Conservation (phyloP, 1,139 yeast species). For the Diutina ranongensis region DNA sequence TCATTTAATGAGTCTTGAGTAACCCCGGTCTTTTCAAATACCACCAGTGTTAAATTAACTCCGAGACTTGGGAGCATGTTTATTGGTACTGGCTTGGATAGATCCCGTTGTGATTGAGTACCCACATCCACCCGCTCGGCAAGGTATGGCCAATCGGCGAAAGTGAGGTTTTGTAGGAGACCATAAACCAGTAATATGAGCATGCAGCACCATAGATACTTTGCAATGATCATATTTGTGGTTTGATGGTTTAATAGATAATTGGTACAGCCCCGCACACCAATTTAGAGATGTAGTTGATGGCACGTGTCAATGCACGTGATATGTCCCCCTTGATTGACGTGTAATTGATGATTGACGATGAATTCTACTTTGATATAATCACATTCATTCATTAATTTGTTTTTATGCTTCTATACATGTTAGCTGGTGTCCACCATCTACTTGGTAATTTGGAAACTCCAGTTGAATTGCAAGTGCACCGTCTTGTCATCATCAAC, state of each 20-base stretch:
- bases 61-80: slow-evolving; percentile 52
- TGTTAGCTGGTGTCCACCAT: not conserved
- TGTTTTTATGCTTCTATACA: not conserved
- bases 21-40: slow-evolving; percentile 46
- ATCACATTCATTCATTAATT: not conserved
- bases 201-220: no score
- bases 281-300: no score
- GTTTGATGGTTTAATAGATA: no score
- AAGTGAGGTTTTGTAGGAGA: not conserved
- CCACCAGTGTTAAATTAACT: slow-evolving; percentile 35
- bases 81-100: slow-evolving; percentile 41
- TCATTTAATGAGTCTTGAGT: slow-evolving; percentile 24
- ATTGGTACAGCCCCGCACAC: no score
- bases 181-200: no score
- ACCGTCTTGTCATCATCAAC: slow-evolving; percentile 76
- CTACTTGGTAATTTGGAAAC: slow-evolving; percentile 61
- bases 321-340: not conserved
- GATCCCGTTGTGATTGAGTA: slow-evolving; percentile 58
- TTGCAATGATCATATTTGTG: no score
- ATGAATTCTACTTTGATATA: not conserved
- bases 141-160: not conserved
- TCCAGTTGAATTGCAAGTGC: slow-evolving; percentile 77
- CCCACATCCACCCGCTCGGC: slow-evolving; percentile 20
- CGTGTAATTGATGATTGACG: not conserved
- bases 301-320: no score